Base-by-base conservation (phyloP, 352 stramenopile species). In the Pythium apleroticum region DNA sequence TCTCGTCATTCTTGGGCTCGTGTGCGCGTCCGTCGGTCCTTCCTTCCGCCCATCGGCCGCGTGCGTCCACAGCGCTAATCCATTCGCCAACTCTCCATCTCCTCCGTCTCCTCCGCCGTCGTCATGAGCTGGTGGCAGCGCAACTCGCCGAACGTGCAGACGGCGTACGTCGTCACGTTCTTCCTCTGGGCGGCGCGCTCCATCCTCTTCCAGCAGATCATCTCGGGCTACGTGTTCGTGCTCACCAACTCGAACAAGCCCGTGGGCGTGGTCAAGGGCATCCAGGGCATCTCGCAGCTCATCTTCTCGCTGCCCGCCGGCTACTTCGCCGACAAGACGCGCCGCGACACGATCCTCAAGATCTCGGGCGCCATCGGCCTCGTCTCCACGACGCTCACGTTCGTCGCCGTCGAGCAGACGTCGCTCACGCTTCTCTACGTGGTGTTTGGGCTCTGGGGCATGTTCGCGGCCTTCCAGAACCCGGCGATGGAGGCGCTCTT, bases 181-280 rank as follows among this genome's bases (percentile, higher is more conserved):
- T 69, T 69, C 55, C 63, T 56, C 63, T 69, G 63, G 63, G 63
- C 63, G 14, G 63, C 63, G 35, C 57, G 37, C 55, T 74, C 64
- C 60, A 78, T 78, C 39, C 64, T 78, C 33, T 79, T 76, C 45
- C 68, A 79, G 49, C 72, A 79, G 60, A 41, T 76, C 20, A 69
- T 79, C 25, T 62, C 69, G 9, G 69, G 72, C 43, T 79, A 74
- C 45, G 69, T 79, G 25, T 79, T 71, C 52, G 69, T 75, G 25
- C 59, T 79, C 3, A 93, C 84, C 5, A 54, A 68, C 45, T 90
- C 82, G 33, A 93, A 91, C 60, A 77, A 90, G 54, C 82, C 81
- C 30, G 85, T 93, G 52, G 85, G 85, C n/a, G 78, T 91, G 25
- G 80, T 93, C 70, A 93, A 91, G 64, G 85, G 85, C 65, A 87